Evolutionary conservation across 805 yeast genomes (phyloP), one percentile per base, ranked within the genome.

Genomic region (Spathaspora boniae): DNA sequence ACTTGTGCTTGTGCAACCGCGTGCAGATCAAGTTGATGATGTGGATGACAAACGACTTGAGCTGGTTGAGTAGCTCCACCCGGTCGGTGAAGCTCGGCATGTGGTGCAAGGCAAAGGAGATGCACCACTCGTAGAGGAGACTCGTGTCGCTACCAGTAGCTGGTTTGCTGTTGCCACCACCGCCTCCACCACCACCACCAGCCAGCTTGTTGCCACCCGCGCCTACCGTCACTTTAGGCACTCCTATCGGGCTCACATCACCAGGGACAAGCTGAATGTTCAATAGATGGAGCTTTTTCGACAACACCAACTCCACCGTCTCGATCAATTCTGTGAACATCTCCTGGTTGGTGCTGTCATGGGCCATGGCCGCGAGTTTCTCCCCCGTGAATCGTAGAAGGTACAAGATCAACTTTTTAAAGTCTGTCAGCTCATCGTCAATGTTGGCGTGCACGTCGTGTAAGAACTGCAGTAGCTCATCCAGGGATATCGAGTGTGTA

Each of bases 31-130:
- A 45, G 32, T 59, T 56, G 24, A 65, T 53, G 20, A 62, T 48
- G 32, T 50, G 51, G 17, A 65, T 55, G 18, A 67, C 49, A 29
- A 62, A 62, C n/a, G 51, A 40, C 42, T 65, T 64, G 27, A 63
- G 36, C 17, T 33, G 25, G 31, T 58, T 52, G 4, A 56, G 40
- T 34, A 8, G 38, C 38, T 6, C 41, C 20, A 25, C 38, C 31
- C 31, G 17, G 16, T 6, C 16, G 9, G 46, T 41, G 27, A 46
- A 45, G 18, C 38, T 34, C 4, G 57, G 43, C 12, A 61, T 41
- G 48, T 61, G 56, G 30, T 33, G 33, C 9, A 58, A 32, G 15
- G 59, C 54, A 41, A 58, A 61, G 3, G 28, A 33, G 12, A 63
- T 42, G 15, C 52, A 43, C 66, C 66, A 63, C 36, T 58, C 56